phyloP scores from a whole-genome alignment of 768 basidiomycete species.

The Rickenella mellea region DNA sequence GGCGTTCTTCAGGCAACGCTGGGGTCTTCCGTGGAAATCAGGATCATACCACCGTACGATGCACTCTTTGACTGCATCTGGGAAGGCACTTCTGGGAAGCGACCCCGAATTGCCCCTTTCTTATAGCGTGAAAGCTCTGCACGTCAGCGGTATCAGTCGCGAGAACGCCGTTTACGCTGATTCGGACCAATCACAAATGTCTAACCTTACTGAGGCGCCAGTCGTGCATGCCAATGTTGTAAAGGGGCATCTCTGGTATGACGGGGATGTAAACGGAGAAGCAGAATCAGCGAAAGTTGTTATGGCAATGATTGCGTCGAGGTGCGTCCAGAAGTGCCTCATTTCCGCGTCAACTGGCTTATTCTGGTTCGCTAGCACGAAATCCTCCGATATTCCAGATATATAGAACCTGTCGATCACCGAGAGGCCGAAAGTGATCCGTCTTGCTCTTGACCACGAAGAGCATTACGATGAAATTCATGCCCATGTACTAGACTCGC shows the following conservation, averaged over 20 bases:
- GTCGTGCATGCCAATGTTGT: constrained; percentile 21
- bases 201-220: constrained; percentile 17
- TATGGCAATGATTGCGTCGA: constrained; percentile 32
- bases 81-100: too few species aligned
- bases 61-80: constrained; percentile 24
- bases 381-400: too few species aligned
- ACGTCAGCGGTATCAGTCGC: constrained; percentile 21
- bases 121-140: constrained; percentile 35
- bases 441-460: constrained; percentile 20
- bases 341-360: too few species aligned
- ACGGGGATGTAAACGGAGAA: constrained; percentile 26
- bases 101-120: too few species aligned
- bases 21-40: constrained; percentile 26
- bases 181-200: constrained; percentile 7
- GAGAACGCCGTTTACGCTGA: constrained; percentile 24
- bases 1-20: constrained; percentile 13
- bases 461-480: constrained; percentile 14
- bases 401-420: too few species aligned
- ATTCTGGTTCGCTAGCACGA: too few species aligned
- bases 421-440: too few species aligned
- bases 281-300: constrained; percentile 17
- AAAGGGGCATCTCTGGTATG: constrained; percentile 28
- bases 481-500: constrained; percentile 17
- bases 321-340: too few species aligned
- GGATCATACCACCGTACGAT: constrained; percentile 32